A percentile compares a stretch with the other conserved stretches of the same genome.
These are phyloP conservation scores for Arthrinium puccinioides DNA, from an alignment of 2,329 filamentous ascomycete genomes.

Conservation along the genomic window DNA sequence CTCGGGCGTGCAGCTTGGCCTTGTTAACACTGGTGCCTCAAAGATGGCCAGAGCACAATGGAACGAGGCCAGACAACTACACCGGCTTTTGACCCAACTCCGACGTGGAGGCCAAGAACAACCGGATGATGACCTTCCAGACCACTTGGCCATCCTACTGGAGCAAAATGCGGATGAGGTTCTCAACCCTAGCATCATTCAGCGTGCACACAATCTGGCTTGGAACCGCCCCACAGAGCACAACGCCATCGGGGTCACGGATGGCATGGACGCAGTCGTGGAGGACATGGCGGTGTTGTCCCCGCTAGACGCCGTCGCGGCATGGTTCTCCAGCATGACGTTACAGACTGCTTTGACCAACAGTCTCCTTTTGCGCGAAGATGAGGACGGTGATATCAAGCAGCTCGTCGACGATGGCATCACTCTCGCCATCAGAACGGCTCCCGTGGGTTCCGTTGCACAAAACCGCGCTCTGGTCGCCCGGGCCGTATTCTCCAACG, in stretches of 20 bases:
- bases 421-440: slow-evolving; percentile 61
- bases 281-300: slow-evolving; percentile 80
- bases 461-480: slow-evolving; percentile 53
- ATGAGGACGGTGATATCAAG: slow-evolving; percentile 32
- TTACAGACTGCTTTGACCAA: slow-evolving; percentile 63
- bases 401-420: slow-evolving; percentile 39
- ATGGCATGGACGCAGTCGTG: slow-evolving; percentile 74
- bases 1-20: slow-evolving; percentile 54
- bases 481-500: slow-evolving; percentile 47
- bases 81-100: slow-evolving; percentile 38
- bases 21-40: slow-evolving; percentile 63
- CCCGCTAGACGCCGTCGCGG: slow-evolving; percentile 81
- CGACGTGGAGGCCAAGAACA: slow-evolving; percentile 32
- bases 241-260: slow-evolving; percentile 54
- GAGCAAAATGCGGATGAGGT: slow-evolving; percentile 78
- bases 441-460: slow-evolving; percentile 72
- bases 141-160: slow-evolving; percentile 68
- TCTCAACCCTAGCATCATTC: slow-evolving; percentile 67
- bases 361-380: slow-evolving; percentile 49
- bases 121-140: slow-evolving; percentile 62
- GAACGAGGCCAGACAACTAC: slow-evolving; percentile 68
- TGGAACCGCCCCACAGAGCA: slow-evolving; percentile 75
- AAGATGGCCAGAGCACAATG: slow-evolving; percentile 71
- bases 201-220: slow-evolving; percentile 82
- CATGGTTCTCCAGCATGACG: slow-evolving; percentile 77